A percentile compares a stretch with the other conserved stretches of the same genome.
phyloP scores from a whole-genome alignment of 345 rosid species.

The Eucalyptus regnans region DNA sequence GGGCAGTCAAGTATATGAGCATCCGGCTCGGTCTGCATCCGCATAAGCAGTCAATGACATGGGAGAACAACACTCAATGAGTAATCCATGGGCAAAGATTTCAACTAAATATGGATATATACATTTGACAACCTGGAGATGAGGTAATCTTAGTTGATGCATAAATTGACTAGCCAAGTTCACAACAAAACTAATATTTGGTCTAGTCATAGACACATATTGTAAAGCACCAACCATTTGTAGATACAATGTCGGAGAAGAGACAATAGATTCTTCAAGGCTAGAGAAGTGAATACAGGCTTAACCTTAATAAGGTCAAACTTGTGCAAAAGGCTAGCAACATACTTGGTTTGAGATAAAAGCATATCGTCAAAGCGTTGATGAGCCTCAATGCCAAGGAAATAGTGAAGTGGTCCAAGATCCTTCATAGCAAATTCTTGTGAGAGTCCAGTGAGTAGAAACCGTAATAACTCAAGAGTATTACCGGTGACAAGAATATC shows the following conservation, averaged over 20 bases:
- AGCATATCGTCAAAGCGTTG: too few relatives aligned
- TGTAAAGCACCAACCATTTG: background rate
- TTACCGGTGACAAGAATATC: too few relatives aligned
- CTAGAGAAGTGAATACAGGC: accelerated
- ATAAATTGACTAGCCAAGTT: background rate
- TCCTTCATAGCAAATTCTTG: too few relatives aligned
- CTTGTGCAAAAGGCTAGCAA: background rate
- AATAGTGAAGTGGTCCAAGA: background rate
- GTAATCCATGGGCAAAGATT: background rate
- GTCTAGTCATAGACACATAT: too few relatives aligned
- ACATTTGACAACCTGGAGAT: background rate
- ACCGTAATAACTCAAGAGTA: too few relatives aligned
- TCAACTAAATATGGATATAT: too few relatives aligned
- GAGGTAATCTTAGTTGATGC: background rate
- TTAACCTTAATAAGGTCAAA: background rate
- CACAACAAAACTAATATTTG: too few relatives aligned
- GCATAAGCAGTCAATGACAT: background rate
- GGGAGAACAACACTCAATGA: background rate
- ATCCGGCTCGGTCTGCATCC: accelerated
- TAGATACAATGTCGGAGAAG: background rate
- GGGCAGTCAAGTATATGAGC: background rate
- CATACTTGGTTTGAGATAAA: background rate
- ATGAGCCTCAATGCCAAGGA: too few relatives aligned
- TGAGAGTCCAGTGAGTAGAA: too few relatives aligned
- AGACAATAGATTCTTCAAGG: background rate